Conservation (phyloP, 2,329 filamentous ascomycete genomes). For the Alternaria sp. region DNA sequence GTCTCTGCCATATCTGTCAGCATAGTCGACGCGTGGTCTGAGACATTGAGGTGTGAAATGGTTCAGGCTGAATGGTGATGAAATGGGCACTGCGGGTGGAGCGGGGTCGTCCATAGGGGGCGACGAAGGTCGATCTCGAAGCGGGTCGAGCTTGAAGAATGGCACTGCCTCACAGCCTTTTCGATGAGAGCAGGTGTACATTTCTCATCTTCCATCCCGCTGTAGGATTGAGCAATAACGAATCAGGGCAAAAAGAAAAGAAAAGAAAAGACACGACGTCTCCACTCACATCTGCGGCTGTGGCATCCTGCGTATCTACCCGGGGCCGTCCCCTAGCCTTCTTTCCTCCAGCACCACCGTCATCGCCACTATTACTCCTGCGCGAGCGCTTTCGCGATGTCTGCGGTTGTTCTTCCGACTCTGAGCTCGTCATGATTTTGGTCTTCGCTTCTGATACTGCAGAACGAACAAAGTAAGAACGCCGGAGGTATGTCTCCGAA, state of each 20-base stretch:
- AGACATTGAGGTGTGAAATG: neutral
- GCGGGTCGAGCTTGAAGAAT: slow-evolving; percentile 1
- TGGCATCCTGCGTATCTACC: slow-evolving; percentile 79
- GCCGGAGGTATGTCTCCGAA: slow-evolving; percentile 1
- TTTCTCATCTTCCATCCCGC: neutral
- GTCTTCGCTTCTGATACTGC: slow-evolving; percentile 3
- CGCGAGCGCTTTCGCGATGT: slow-evolving; percentile 45
- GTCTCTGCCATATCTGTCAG: slow-evolving; percentile 63
- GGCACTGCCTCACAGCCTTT: neutral
- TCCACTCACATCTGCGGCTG: slow-evolving; percentile 76
- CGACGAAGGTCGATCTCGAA: neutral
- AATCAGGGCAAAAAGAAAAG: neutral
- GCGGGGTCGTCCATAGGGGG: neutral
- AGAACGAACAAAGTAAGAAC: neutral
- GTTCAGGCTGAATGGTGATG: neutral
- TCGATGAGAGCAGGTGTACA: neutral
- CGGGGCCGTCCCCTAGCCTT: slow-evolving; percentile 77
- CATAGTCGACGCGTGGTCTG: neutral
- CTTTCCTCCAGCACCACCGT: slow-evolving; percentile 45
- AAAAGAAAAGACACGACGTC: slow-evolving; percentile 3
- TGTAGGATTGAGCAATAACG: neutral
- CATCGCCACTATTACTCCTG: slow-evolving; percentile 37
- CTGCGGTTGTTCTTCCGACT: slow-evolving; percentile 42
- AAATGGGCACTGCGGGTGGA: neutral
- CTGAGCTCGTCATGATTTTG: slow-evolving; percentile 40